Conservation (phyloP, 495 filamentous ascomycete species). For the Hyaloscypha finlandica region DNA sequence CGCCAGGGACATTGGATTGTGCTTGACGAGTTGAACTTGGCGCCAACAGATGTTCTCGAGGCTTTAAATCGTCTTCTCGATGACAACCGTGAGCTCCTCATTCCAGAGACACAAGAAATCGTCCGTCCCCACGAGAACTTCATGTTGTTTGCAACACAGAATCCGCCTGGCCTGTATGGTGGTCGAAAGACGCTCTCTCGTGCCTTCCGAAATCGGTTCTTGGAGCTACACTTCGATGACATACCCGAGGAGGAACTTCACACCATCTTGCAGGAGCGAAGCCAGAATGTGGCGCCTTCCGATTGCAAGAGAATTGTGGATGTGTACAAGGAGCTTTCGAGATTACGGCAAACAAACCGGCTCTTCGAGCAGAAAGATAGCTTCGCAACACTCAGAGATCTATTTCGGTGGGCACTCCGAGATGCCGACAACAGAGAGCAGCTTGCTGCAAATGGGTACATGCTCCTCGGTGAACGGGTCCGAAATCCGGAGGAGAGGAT, state of each 20-base stretch:
- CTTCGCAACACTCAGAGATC: slow-evolving; percentile 93
- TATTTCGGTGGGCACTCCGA: slow-evolving; percentile 95
- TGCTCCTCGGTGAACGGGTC: slow-evolving; percentile 93
- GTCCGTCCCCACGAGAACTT: slow-evolving; percentile 91
- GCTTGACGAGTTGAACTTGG: slow-evolving; percentile 94
- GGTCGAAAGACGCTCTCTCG: slow-evolving; percentile 90
- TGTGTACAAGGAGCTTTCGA: slow-evolving; percentile 91
- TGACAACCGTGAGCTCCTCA: slow-evolving; percentile 95
- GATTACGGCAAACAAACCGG: slow-evolving; percentile 82
- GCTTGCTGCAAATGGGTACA: slow-evolving; percentile 89
- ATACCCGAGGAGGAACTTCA: slow-evolving; percentile 96
- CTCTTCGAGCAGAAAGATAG: slow-evolving; percentile 97
- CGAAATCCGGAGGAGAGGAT: slow-evolving; percentile 84
- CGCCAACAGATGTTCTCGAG: slow-evolving; percentile 94
- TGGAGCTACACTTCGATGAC: slow-evolving; percentile 97
- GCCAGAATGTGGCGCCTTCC: slow-evolving; percentile 82
- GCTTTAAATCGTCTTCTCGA: slow-evolving; percentile 93
- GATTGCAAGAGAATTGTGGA: slow-evolving; percentile 87
- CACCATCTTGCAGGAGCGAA: slow-evolving; percentile 84
- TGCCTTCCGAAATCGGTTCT: slow-evolving; percentile 94
- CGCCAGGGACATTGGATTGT: slow-evolving; percentile 97
- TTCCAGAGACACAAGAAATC: slow-evolving; percentile 94
- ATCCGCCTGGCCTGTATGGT: slow-evolving; percentile 93
- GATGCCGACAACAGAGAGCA: slow-evolving; percentile 83
- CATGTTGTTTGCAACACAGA: slow-evolving; percentile 99